Evolutionary conservation across 345 rosid species (phyloP), one percentile per base, ranked within the genome.

Genomic region (Salix purpurea): DNA sequence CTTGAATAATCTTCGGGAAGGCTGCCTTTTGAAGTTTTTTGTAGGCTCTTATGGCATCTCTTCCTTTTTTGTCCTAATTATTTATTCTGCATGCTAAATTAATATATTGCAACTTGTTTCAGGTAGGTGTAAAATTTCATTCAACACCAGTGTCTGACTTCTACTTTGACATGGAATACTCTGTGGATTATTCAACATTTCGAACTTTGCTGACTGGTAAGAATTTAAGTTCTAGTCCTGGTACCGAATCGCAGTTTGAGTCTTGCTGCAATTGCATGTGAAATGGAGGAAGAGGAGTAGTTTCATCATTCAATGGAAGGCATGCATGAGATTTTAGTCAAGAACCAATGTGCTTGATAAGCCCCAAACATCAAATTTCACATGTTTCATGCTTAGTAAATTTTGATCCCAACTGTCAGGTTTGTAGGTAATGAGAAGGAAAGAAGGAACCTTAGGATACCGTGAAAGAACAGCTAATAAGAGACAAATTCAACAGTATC

Each of bases 121-220:
- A 94, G 99, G 81, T 79, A 70, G 87, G 83, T 73, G 79, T 77
- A 70, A 86, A 87, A 76, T 86, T 87, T 54, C 78, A 70, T 15
- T 73, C 80, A 65, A 74, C 71, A 67, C 77, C 83, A 71, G 28
- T 44, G 65, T 86, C 86, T 72, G 90, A 85, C 85, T 92, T 86
- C 85, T 94, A 91, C 78, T 94, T 86, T 84, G 99, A 92, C 70
- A 94, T 90, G 99, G 97, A 92, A 79, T 94, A 94, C 64, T 88
- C 89, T 60, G 88, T 94, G 87, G 97, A 92, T 52, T 94, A 92
- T 84, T 92, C 99, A 71, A 90, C 97, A 79, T 95, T 95, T 84
- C 89, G 79, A 74, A 84, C 85, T 65, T 75, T 91, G 85, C 76
- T 40, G 69, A 78, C 76, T 39, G 80, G 99, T 95, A 83, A 83